A percentile compares a stretch with the other conserved stretches of the same genome.
These are phyloP conservation scores for Claviceps sp. DNA, from an alignment of 2,329 filamentous ascomycete genomes.

Conservation along the genomic window DNA sequence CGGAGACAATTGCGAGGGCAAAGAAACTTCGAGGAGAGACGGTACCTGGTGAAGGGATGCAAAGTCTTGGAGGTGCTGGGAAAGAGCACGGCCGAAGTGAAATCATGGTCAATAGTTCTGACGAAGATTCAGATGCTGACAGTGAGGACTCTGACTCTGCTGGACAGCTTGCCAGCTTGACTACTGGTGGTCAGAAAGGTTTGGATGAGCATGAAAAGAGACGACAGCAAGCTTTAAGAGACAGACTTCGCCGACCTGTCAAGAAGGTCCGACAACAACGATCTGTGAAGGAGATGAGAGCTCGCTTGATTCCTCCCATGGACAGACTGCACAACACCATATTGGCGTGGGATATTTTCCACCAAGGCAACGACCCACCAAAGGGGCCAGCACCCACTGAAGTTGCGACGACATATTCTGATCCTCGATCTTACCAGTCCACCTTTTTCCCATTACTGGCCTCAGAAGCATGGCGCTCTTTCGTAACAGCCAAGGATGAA, in stretches of 20 bases:
- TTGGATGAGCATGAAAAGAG: slow-evolving; percentile 33
- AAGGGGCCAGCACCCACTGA: slow-evolving; percentile 57
- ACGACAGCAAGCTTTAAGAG: slow-evolving; percentile 33
- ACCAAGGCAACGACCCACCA: slow-evolving; percentile 74
- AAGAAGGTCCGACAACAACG: slow-evolving; percentile 72
- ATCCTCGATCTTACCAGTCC: slow-evolving; percentile 67
- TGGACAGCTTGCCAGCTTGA: slow-evolving; percentile 32
- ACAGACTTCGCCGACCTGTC: slow-evolving; percentile 55
- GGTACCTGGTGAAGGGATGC: slow-evolving; percentile 54
- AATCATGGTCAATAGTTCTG: slow-evolving; percentile 80
- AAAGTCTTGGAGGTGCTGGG: slow-evolving; percentile 56
- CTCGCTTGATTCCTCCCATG: slow-evolving; percentile 80
- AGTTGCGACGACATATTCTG: slow-evolving; percentile 65
- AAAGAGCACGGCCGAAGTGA: slow-evolving; percentile 75
- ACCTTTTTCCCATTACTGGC: slow-evolving; percentile 85
- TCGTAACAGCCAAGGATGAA: slow-evolving; percentile 83
- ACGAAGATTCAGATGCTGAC: slow-evolving; percentile 59
- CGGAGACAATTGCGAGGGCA: slow-evolving; percentile 56
- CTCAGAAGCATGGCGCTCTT: slow-evolving; percentile 90
- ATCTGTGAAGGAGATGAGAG: slow-evolving; percentile 86
- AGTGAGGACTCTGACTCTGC: slow-evolving; percentile 45
- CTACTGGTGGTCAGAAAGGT: slow-evolving; percentile 32
- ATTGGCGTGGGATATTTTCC: slow-evolving; percentile 90
- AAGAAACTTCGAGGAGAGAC: slow-evolving; percentile 31
- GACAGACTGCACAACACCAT: slow-evolving; percentile 73